These are phyloP conservation scores for Wickerhamiella azymoides DNA, from an alignment of 805 yeast species.

Conservation along the genomic window DNA sequence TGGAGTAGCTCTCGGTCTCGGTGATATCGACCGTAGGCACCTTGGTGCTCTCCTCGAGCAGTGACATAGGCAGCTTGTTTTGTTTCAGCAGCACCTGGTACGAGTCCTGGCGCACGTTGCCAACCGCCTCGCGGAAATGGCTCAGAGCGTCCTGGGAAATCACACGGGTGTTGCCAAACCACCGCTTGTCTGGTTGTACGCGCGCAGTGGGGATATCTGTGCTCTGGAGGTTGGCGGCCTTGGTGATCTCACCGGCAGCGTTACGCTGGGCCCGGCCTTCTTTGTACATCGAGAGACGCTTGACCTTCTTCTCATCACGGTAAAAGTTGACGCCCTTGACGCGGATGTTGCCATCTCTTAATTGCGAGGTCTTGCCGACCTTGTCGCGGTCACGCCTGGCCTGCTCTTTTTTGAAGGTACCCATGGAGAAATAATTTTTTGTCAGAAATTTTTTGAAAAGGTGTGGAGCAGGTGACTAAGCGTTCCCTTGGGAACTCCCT, in stretches of 20 bases:
- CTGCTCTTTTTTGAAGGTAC: constrained; percentile 85
- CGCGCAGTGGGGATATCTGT: constrained; percentile 82
- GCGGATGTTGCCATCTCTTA: constrained; percentile 66
- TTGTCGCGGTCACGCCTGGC: constrained; percentile 74
- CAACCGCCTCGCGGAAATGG: constrained; percentile 89
- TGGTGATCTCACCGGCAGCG: constrained; percentile 71
- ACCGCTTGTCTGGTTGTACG: constrained; percentile 88
- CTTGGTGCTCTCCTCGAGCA: constrained; percentile 66
- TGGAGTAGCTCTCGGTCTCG: constrained; percentile 73
- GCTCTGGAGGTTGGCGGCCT: constrained; percentile 80
- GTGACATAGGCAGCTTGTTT: constrained; percentile 90
- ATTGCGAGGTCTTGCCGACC: constrained; percentile 29
- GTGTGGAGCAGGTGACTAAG: not conserved
- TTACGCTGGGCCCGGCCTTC: constrained; percentile 79
- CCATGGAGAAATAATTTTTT: constrained; percentile 40
- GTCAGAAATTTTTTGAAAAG: not conserved
- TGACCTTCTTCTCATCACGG: constrained; percentile 79
- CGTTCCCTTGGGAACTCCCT: not conserved
- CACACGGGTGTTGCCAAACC: constrained; percentile 97
- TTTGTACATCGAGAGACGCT: constrained; percentile 83
- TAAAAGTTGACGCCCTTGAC: constrained; percentile 96
- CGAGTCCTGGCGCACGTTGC: constrained; percentile 65
- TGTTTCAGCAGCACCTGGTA: constrained; percentile 79
- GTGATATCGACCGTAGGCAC: constrained; percentile 64
- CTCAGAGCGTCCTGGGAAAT: constrained; percentile 91